Evolutionary conservation across 2,329 filamentous ascomycete species (phyloP), one percentile per base, ranked within the genome.

Genomic region (Diplodia scrobiculata): DNA sequence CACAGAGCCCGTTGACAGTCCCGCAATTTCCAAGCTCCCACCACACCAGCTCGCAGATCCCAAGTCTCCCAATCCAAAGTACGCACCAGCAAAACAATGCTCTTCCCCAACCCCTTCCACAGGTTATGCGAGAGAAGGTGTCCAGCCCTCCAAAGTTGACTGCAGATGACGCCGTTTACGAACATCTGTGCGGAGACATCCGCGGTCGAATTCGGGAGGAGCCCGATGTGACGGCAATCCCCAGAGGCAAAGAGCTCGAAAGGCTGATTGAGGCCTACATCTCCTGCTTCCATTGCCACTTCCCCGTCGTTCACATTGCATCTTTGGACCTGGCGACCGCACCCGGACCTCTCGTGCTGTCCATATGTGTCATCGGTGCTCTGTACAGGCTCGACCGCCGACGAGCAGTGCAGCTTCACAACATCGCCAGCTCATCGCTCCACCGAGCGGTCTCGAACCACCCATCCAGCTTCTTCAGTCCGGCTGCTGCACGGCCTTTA

Each of bases 341-440:
- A 4, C 73, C 74, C 13, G 71, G 72, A 11, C 73, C 74, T 1
- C 65, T 78, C 11, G 54, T 76, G 9, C 70, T 78, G 9, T 72
- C 74, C 0, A 77, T 78, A 58, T 77, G 75, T 51, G 73, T 74
- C 19, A 75, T 78, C 65, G 76, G 76, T 2, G 75, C 76, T 3
- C 69, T 74, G 1, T 76, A 76, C 66, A 71, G 71, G 60, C 67
- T 76, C 17, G 72, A 74, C 14, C 71, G 74, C n/a, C 73, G 73
- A 14, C 69, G 71, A 10, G 73, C 75, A 3, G 72, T 70, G 53
- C 68, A 69, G 19, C 69, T 69, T 4, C 72, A 69, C 51, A 67
- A 69, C 7, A 52, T 70, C 3, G 71, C 71, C 11, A 68, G 67
- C 25, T 67, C 67, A 3, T 68, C 69, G 29, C 69, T 66, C 52